Evolutionary conservation across 2,329 filamentous ascomycete species (phyloP), one percentile per base, ranked within the genome.

Genomic region (Rhinocladiella mackenziei): DNA sequence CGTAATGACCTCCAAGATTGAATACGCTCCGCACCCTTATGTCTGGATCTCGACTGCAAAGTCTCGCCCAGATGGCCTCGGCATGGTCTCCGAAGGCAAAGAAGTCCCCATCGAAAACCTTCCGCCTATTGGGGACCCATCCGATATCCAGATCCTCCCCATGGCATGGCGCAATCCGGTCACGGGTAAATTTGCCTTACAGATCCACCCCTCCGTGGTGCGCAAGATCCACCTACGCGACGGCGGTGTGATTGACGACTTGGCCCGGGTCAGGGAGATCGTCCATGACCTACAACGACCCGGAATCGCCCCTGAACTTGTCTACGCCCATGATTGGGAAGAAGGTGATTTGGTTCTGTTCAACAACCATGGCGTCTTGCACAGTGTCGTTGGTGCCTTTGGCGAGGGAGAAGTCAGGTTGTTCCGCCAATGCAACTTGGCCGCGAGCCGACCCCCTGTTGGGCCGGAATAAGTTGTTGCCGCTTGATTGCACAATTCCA

Each of bases 11-110:
- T 83, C 82, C 14, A 77, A 72, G 45, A 75, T 87, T 33, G 83
- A 89, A 64, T 89, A 89, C 59, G 84, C 84, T 0, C 74, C 85
- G 2, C 85, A 89, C 56, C 85, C 85, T 4, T 89, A 89, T 63
- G 78, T 89, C 50, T 91, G 85, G 85, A 89, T 89, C 83, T 80
- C 75, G 45, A 62, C 70, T 17, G 82, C 84, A 33, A 78, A 77
- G 56, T 81, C 83, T 28, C 77, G 77, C 11, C 70, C 82, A 5
- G 78, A 80, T 38, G 86, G 85, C 0, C 75, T 89, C 0, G 86
- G 85, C n/a, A 66, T 89, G 44, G 68, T 83, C 18, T 83, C 80
- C 0, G 79, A 86, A 45, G 75, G 70, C 34, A 72, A 74, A 23
- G 85, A 89, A 57, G 68, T 88, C 1, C 62, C 77, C 0, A 39